Percentiles rank a stretch among this genome's conserved stretches.
phyloP scores from a whole-genome alignment of 31 red algal genomes.

The Porphyra umbilicalis region DNA sequence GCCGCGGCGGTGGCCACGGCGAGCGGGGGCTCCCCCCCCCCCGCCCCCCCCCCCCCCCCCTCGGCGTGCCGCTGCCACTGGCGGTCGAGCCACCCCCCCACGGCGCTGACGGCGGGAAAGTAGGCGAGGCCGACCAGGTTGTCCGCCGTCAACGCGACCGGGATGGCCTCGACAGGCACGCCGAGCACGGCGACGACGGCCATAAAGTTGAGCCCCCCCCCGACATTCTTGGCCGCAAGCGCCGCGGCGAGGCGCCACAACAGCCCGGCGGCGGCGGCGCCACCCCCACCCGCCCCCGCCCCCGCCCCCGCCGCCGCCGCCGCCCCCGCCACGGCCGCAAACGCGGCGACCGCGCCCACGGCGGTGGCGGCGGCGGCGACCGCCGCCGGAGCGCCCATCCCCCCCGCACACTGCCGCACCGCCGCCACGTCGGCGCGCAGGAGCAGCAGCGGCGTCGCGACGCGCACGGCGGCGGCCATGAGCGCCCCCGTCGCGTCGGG shows the following conservation, averaged over 20 bases:
- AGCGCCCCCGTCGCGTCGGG: background rate
- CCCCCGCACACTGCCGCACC: background rate
- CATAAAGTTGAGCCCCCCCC: conserved; percentile 21
- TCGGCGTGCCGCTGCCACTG: background rate
- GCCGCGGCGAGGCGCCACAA: conserved; percentile 7
- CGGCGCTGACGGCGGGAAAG: conserved; percentile 2
- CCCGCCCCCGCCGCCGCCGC: background rate
- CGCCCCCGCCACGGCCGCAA: background rate
- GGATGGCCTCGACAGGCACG: background rate
- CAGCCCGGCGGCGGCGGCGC: background rate
- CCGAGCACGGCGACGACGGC: conserved; percentile 12
- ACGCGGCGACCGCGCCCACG: conserved; percentile 6
- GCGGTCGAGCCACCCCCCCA: background rate
- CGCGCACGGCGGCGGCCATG: background rate
- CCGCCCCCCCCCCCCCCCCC: background rate
- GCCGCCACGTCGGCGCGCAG: conserved; percentile 2
- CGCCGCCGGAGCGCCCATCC: background rate
- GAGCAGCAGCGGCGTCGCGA: conserved; percentile 24
- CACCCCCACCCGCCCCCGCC: background rate
- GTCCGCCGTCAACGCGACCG: conserved; percentile 6
- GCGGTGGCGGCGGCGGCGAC: background rate
- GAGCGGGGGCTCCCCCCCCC: background rate
- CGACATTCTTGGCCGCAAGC: conserved; percentile 13
- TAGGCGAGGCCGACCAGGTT: conserved; percentile 18
- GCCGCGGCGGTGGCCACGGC: background rate